Base-by-base conservation (phyloP, 352 stramenopile genomes). In the Pythium angustatum region DNA sequence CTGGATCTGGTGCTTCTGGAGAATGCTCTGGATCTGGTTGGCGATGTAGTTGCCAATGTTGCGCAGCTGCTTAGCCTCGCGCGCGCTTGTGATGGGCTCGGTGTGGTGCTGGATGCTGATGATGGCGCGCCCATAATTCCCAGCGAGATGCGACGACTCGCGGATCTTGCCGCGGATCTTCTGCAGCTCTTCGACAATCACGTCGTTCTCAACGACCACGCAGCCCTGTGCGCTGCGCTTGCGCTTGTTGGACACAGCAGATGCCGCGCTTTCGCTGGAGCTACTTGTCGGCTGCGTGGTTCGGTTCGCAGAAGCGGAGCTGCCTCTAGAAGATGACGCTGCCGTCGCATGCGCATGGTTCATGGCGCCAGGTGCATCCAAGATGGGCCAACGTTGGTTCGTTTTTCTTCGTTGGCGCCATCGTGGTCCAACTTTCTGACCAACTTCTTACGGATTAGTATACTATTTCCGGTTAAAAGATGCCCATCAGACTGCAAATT, bases 31-130 rank as follows among this genome's bases (percentile, higher is more conserved):
- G 57, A 95, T 92, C 66, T 94, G 82, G 69, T 92, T 92, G 48
- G 83, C 83, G 59, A 95, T 78, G 72, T 92, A 95, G 66, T 93
- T 95, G 69, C 87, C 87, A 21, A 95, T 83, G 62, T 90, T 77
- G 40, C 71, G 67, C 34, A 95, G 71, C 60, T 78, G 63, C 62
- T 88, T 91, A 62, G 87, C 87, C 55, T 93, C 72, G 2, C 59
- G 57, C 7, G 68, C 85, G 41, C 72, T 83, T 26, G 68, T 71
- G 33, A 95, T 71, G 12, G 61, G 58, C 52, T 72, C 62, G 0
- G 62, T 47, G 52, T 88, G 72, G 43, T 77, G 65, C 51, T 86
- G 86, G n/a, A 95, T 65, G 44, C 82, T 91, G 30, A 71, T 52
- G 52, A 95, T 90, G 8, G 87, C 87, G 52, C 83, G 84, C 11